phyloP scores from a whole-genome alignment of 306 rosid species.

The Vigna radiata region DNA sequence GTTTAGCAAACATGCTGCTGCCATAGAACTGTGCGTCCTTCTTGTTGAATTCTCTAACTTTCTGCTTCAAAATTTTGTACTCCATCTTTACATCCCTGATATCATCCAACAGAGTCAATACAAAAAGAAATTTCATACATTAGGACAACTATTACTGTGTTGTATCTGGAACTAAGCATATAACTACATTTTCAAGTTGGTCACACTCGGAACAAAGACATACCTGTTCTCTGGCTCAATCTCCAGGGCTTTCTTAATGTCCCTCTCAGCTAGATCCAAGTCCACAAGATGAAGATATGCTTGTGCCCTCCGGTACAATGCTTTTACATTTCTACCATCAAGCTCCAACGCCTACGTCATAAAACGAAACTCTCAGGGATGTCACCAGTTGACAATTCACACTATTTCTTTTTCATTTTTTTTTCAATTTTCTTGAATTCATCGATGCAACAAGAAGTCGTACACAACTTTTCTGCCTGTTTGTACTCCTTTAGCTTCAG shows the following conservation, averaged over 20 bases:
- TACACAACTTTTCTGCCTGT: slow-evolving; percentile 76
- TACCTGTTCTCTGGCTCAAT: slow-evolving; percentile 88
- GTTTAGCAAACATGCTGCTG: slow-evolving; percentile 80
- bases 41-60: slow-evolving; percentile 77
- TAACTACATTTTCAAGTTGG: background rate
- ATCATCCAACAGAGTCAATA: background rate
- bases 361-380: slow-evolving; percentile 2
- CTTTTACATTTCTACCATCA: slow-evolving; percentile 82
- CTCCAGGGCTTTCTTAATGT: slow-evolving; percentile 94
- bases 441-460: slow-evolving; percentile 35
- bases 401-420: background rate
- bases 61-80: slow-evolving; percentile 82
- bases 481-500: slow-evolving; percentile 83
- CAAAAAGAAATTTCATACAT: background rate
- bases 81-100: slow-evolving; percentile 86
- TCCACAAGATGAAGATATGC: slow-evolving; percentile 82
- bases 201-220: background rate
- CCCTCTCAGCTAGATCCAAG: slow-evolving; percentile 88
- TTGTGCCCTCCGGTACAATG: slow-evolving; percentile 91
- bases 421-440: background rate
- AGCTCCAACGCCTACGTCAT: slow-evolving; percentile 70
- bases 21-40: slow-evolving; percentile 87
- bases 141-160: background rate
- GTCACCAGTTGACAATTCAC: background rate
- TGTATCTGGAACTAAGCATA: background rate